phyloP scores from a whole-genome alignment of 805 yeast species.

The Cyberlindnera euphorbiae region DNA sequence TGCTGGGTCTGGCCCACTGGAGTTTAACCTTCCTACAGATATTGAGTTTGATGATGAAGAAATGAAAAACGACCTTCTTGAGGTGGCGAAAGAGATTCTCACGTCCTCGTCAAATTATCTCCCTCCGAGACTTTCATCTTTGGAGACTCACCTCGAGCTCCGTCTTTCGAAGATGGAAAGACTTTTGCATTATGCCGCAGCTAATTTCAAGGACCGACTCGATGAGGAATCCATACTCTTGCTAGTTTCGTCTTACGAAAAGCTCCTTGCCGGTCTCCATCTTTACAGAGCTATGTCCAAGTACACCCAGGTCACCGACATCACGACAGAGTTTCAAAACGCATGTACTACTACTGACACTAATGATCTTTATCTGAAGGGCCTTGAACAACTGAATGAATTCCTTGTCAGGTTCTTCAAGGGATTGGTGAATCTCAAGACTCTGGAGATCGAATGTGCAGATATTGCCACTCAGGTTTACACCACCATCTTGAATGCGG shows the following conservation, averaged over 20 bases:
- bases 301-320: slow-evolving; percentile 1
- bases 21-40: slow-evolving; percentile 41
- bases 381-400: slow-evolving; percentile 24
- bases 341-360: slow-evolving; percentile 14
- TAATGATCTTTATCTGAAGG: slow-evolving; percentile 24
- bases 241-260: slow-evolving; percentile 37
- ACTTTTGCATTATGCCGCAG: slow-evolving; percentile 40
- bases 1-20: slow-evolving; percentile 39
- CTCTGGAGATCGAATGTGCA: slow-evolving; percentile 18
- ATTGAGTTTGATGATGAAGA: slow-evolving; percentile 40
- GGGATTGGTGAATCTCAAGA: slow-evolving; percentile 10
- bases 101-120: slow-evolving; percentile 51
- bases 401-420: slow-evolving; percentile 25
- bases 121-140: slow-evolving; percentile 47
- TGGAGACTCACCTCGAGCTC: slow-evolving; percentile 45
- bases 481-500: slow-evolving; percentile 35
- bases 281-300: slow-evolving; percentile 11
- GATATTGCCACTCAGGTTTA: slow-evolving; percentile 25
- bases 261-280: slow-evolving; percentile 39
- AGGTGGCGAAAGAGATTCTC: slow-evolving; percentile 53
- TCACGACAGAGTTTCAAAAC: slow-evolving; percentile 7
- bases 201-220: slow-evolving; percentile 39
- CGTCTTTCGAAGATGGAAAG: slow-evolving; percentile 42
- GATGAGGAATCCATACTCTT: slow-evolving; percentile 33
- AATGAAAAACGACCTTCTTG: slow-evolving; percentile 45